Percentiles rank a stretch among this genome's conserved stretches.
These are phyloP conservation scores for Ceratocystis lukuohia DNA, from an alignment of 2,329 filamentous ascomycete species.

Conservation along the genomic window DNA sequence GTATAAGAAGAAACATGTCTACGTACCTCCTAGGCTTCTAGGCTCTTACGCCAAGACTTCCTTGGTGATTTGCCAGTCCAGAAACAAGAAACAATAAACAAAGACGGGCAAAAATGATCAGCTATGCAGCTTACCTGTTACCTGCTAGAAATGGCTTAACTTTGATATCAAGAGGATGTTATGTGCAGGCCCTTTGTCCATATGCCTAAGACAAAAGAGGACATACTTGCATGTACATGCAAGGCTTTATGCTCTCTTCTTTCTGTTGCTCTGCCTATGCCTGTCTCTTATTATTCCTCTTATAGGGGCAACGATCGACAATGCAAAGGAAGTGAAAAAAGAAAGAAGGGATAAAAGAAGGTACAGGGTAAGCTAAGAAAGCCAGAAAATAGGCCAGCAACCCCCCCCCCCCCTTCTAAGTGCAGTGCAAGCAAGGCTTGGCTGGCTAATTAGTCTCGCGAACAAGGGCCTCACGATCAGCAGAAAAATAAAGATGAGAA, in stretches of 20 bases:
- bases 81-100: slow-evolving; percentile 3
- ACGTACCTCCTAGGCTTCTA: background rate
- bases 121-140: background rate
- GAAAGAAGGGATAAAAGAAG: background rate
- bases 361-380: background rate
- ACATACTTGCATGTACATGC: background rate
- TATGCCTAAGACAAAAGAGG: background rate
- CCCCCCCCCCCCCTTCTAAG: too few relatives aligned
- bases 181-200: background rate
- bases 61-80: background rate
- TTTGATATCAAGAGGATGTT: background rate
- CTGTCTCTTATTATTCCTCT: background rate
- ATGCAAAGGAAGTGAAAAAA: background rate
- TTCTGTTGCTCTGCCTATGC: background rate
- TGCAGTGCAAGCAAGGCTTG: too few relatives aligned
- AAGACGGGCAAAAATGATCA: background rate
- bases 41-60: background rate
- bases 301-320: background rate
- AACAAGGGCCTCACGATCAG: background rate
- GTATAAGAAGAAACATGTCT: background rate
- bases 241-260: background rate
- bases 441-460: background rate
- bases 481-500: background rate
- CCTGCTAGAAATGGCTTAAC: background rate
- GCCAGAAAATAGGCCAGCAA: background rate